Evolutionary conservation across 768 basidiomycete species (phyloP).

Genomic region (Postia placenta): DNA sequence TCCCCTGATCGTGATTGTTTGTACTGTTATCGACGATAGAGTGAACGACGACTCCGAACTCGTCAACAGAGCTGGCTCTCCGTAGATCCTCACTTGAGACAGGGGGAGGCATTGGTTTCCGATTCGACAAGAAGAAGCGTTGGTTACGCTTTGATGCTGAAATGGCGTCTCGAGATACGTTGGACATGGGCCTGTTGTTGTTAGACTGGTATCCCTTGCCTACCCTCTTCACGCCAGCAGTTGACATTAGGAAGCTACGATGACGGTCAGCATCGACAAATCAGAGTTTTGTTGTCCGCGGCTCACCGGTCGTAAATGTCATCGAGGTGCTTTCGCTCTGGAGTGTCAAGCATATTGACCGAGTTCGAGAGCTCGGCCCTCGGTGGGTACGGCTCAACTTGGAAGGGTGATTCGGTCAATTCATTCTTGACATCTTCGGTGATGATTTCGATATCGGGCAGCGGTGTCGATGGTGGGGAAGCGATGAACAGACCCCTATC

Average conservation of each 20-base stretch:
- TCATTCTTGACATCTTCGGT: constrained; percentile 37
- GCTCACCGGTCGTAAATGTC: constrained; percentile 63
- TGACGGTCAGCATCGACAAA: background rate
- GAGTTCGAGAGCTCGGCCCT: constrained; percentile 32
- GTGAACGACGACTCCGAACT: constrained; percentile 47
- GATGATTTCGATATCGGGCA: constrained; percentile 27
- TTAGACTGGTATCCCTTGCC: constrained; percentile 82
- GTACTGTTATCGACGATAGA: constrained; percentile 17
- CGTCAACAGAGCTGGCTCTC: constrained; percentile 50
- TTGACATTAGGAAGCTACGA: constrained; percentile 63
- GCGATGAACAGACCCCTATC: constrained; percentile 67
- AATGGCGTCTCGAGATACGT: constrained; percentile 21
- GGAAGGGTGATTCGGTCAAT: constrained; percentile 52
- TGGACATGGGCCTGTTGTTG: constrained; percentile 36
- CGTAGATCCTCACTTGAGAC: constrained; percentile 61
- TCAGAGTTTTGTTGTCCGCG: no score
- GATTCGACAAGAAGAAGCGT: constrained; percentile 38
- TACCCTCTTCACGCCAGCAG: constrained; percentile 70
- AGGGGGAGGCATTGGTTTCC: constrained; percentile 62
- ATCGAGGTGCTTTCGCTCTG: constrained; percentile 52
- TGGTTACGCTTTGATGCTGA: constrained; percentile 30
- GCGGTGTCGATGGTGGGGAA: constrained; percentile 33
- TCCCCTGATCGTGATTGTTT: constrained; percentile 37
- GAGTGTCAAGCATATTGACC: constrained; percentile 40
- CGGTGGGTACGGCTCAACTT: constrained; percentile 60